Percentiles rank a stretch among this genome's conserved stretches.
phyloP scores from a whole-genome alignment of 192 early-diverging fungal species.

The Jimgerdemannia flammicorona region DNA sequence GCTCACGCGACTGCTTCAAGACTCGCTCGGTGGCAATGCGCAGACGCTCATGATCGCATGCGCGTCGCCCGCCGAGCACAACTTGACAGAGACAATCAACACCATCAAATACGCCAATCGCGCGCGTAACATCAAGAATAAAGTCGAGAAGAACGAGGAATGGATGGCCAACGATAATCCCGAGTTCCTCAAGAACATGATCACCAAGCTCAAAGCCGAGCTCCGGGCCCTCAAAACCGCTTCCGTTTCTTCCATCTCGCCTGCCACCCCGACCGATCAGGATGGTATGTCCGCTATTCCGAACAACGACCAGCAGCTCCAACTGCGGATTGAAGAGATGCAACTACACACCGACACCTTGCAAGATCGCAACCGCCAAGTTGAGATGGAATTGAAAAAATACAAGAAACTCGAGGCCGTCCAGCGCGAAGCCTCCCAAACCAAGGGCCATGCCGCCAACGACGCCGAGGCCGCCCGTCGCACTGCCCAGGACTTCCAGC shows the following conservation, averaged over 20 bases:
- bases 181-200: slow-evolving; percentile 61
- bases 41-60: slow-evolving; percentile 96
- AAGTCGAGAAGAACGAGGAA: slow-evolving; percentile 77
- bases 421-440: slow-evolving; percentile 7
- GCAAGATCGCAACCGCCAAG: slow-evolving; percentile 26
- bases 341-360: slow-evolving; percentile 21
- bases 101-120: slow-evolving; percentile 96
- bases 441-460: slow-evolving; percentile 3
- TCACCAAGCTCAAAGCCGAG: slow-evolving; percentile 58
- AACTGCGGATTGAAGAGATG: slow-evolving; percentile 4
- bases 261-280: slow-evolving; percentile 1
- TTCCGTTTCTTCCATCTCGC: slow-evolving; percentile 5
- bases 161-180: slow-evolving; percentile 58
- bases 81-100: slow-evolving; percentile 88
- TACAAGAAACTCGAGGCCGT: slow-evolving; percentile 4
- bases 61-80: slow-evolving; percentile 82
- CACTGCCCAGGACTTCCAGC: slow-evolving; percentile 23
- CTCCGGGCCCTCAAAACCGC: slow-evolving; percentile 37
- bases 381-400: slow-evolving; percentile 20
- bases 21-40: slow-evolving; percentile 92
- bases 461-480: slow-evolving; percentile 19
- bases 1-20: slow-evolving; percentile 93
- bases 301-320: not conserved
- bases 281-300: not conserved
- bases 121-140: slow-evolving; percentile 94